phyloP scores from a whole-genome alignment of 305 asterid species.

The Solanum hybrid region DNA sequence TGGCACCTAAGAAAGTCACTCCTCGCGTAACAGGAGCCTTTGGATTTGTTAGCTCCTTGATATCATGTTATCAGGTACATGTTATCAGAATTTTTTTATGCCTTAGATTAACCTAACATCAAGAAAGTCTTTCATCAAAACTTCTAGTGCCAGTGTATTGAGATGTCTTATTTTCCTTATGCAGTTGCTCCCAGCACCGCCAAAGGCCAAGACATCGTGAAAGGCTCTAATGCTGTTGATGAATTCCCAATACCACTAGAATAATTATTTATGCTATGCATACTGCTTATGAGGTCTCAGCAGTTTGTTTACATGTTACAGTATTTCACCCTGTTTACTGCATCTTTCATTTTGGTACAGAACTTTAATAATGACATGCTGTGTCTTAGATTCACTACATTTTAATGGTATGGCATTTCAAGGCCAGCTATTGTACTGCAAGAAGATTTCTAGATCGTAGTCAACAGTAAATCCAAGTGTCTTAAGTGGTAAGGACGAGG shows the following conservation, averaged over 20 bases:
- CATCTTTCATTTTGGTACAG: background rate
- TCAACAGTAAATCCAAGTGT: background rate
- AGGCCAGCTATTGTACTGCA: background rate
- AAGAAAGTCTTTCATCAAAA: background rate
- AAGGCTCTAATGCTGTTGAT: background rate
- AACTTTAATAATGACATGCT: background rate
- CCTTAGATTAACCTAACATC: background rate
- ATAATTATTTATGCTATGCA: background rate
- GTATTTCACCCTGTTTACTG: background rate
- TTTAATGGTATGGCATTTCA: background rate
- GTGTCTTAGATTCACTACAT: background rate
- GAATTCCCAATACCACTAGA: background rate
- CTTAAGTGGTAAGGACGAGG: background rate
- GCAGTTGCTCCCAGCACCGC: slow-evolving; percentile 80
- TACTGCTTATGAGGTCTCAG: background rate
- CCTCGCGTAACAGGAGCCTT: slow-evolving; percentile 92
- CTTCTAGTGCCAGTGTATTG: background rate
- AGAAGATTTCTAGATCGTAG: background rate
- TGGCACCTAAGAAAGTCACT: slow-evolving; percentile 83
- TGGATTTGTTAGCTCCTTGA: slow-evolving; percentile 78
- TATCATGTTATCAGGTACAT: slow-evolving; percentile 96
- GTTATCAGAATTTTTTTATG: background rate
- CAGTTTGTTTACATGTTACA: background rate
- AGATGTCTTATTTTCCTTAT: slow-evolving; percentile 6
- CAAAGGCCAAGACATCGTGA: slow-evolving; percentile 66